A percentile compares a stretch with the other conserved stretches of the same genome.
Evolutionary conservation across 2,329 filamentous ascomycete species (phyloP).

Genomic region (Neofusicoccum cordaticola): DNA sequence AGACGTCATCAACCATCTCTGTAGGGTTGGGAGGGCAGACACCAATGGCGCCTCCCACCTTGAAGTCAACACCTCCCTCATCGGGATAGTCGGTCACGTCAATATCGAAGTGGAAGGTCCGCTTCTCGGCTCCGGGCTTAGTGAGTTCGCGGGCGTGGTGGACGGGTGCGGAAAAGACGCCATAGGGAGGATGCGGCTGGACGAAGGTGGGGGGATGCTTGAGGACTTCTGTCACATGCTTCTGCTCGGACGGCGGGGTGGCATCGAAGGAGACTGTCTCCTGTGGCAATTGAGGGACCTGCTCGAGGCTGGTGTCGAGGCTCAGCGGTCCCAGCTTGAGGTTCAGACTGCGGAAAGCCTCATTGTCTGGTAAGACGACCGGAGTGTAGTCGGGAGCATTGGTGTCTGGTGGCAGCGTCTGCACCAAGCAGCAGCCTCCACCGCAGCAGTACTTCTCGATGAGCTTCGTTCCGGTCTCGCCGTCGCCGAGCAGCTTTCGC

Average conservation of each 20-base stretch:
- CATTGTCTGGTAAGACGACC: constrained; percentile 68
- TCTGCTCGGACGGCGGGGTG: constrained; percentile 45
- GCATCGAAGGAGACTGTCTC: constrained; percentile 71
- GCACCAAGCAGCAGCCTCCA: constrained; percentile 62
- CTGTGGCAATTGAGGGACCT: constrained; percentile 68
- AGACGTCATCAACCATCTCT: constrained; percentile 73
- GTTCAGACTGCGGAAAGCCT: constrained; percentile 75
- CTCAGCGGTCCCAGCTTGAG: constrained; percentile 75
- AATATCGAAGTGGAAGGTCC: constrained; percentile 95
- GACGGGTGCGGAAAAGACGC: constrained; percentile 86
- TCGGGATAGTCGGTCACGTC: constrained; percentile 93
- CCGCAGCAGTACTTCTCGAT: constrained; percentile 64
- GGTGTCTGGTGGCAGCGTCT: constrained; percentile 51
- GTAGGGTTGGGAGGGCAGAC: constrained; percentile 84
- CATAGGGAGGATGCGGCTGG: constrained; percentile 89
- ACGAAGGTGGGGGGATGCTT: constrained; percentile 82
- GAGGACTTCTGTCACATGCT: constrained; percentile 43
- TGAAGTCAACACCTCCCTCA: constrained; percentile 84
- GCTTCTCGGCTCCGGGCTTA: constrained; percentile 84
- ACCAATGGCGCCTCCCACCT: constrained; percentile 92
- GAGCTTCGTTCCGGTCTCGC: constrained; percentile 55
- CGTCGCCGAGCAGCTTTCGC: constrained; percentile 55
- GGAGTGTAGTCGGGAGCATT: constrained; percentile 44
- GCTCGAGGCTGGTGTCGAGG: constrained; percentile 66
- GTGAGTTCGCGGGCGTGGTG: constrained; percentile 85